phyloP scores from a whole-genome alignment of 345 rosid genomes.

The Ailanthus altissimus region DNA sequence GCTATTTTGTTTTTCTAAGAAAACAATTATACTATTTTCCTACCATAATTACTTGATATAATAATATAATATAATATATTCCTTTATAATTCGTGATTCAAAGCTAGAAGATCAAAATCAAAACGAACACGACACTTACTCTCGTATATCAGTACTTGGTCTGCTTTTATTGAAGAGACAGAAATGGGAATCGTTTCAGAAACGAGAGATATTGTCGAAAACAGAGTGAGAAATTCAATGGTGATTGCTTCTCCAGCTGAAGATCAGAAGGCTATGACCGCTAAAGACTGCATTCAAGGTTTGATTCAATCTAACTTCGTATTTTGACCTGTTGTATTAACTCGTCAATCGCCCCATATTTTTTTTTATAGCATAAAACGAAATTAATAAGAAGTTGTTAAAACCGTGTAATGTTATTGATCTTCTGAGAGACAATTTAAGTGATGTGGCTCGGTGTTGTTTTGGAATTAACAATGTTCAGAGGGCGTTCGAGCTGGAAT shows the following conservation, averaged over 20 bases:
- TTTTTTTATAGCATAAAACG: not conserved
- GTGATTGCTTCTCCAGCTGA: constrained; percentile 45
- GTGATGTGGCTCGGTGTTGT: not conserved
- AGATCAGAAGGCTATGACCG: constrained; percentile 26
- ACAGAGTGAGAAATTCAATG: constrained; percentile 18
- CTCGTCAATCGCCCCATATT: not conserved
- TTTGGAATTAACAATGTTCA: constrained; percentile 18
- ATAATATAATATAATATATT: no score
- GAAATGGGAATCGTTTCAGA: constrained; percentile 39
- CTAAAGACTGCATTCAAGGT: constrained; percentile 42
- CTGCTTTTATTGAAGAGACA: not conserved
- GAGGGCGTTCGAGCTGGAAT: constrained; percentile 63
- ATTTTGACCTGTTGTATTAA: not conserved
- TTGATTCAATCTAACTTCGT: not conserved
- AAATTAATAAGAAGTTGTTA: not conserved
- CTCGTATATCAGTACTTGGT: no score
- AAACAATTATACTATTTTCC: no score
- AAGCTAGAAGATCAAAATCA: not conserved
- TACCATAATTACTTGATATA: no score
- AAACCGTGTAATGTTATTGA: not conserved
- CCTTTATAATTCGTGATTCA: not conserved
- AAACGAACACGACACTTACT: not conserved
- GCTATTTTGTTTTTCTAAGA: no score
- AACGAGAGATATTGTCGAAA: constrained; percentile 26
- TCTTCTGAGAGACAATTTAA: not conserved